phyloP scores from a whole-genome alignment of 192 early-diverging fungal genomes.

The Coemansia sp. region DNA sequence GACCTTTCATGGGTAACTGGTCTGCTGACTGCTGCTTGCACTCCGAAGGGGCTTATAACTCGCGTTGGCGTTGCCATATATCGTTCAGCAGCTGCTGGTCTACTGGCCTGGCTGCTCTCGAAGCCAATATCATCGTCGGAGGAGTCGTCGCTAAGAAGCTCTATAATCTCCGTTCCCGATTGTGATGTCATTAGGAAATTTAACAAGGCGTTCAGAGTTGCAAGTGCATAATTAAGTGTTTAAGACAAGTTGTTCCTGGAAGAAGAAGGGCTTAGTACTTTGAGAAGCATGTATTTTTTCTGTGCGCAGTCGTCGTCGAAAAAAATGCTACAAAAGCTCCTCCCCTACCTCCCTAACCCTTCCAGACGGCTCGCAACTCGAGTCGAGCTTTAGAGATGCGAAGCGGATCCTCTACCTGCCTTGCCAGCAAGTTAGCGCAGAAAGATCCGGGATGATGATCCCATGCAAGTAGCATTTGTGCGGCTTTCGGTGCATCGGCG shows the following conservation, averaged over 20 bases:
- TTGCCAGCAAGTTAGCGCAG: too few relatives aligned
- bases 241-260: not conserved
- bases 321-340: not conserved
- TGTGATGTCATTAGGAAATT: not conserved
- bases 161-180: constrained; percentile 16
- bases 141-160: constrained; percentile 18
- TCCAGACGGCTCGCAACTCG: not conserved
- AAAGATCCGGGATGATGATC: too few relatives aligned
- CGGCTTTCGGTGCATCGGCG: too few relatives aligned
- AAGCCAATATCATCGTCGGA: not conserved
- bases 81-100: not conserved
- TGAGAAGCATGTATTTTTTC: not conserved
- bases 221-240: not conserved
- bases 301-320: not conserved
- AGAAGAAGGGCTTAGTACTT: not conserved
- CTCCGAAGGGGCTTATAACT: not conserved
- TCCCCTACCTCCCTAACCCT: not conserved
- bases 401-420: too few relatives aligned
- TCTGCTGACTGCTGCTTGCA: not conserved
- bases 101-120: not conserved
- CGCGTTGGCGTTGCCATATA: not conserved
- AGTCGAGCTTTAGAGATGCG: not conserved
- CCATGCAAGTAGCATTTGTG: too few relatives aligned
- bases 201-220: not conserved
- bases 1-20: not conserved